A percentile compares a stretch with the other conserved stretches of the same genome.
phyloP scores from a whole-genome alignment of 768 basidiomycete genomes.

The Amanita fuliginea region DNA sequence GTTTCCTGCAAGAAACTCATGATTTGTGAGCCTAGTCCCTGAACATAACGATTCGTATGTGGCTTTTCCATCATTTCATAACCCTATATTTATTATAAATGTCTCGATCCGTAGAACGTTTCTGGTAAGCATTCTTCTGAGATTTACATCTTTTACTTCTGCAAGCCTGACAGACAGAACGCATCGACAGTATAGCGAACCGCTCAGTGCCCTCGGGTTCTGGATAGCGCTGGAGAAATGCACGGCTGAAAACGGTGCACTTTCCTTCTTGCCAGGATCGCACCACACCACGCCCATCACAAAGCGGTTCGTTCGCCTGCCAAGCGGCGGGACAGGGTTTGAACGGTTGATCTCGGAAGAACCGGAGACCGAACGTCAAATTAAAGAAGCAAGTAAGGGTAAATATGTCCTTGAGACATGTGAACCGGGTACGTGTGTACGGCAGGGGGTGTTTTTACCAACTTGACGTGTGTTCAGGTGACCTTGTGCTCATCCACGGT shows the following conservation, averaged over 20 bases:
- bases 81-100: background rate
- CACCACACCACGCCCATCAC: conserved; percentile 66
- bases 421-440: conserved; percentile 44
- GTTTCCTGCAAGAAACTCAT: background rate
- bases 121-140: conserved; percentile 33
- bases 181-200: conserved; percentile 68
- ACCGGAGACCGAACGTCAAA: conserved; percentile 13
- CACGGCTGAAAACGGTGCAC: conserved; percentile 71
- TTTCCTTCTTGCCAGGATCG: conserved; percentile 86
- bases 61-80: background rate
- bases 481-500: conserved; percentile 91
- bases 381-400: conserved; percentile 20
- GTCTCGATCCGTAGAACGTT: conserved; percentile 60
- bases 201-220: conserved; percentile 86
- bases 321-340: conserved; percentile 76
- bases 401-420: conserved; percentile 63
- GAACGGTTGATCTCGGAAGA: conserved; percentile 40
- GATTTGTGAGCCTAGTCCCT: conserved; percentile 39
- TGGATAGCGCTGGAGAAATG: conserved; percentile 95
- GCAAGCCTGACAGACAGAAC: background rate
- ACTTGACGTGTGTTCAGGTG: conserved; percentile 34
- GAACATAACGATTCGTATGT: conserved; percentile 91
- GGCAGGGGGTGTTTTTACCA: background rate
- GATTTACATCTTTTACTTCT: background rate
- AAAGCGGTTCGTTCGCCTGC: conserved; percentile 78